Evolutionary conservation across 2,329 filamentous ascomycete species (phyloP).

Genomic region (Grosmannia huntii): DNA sequence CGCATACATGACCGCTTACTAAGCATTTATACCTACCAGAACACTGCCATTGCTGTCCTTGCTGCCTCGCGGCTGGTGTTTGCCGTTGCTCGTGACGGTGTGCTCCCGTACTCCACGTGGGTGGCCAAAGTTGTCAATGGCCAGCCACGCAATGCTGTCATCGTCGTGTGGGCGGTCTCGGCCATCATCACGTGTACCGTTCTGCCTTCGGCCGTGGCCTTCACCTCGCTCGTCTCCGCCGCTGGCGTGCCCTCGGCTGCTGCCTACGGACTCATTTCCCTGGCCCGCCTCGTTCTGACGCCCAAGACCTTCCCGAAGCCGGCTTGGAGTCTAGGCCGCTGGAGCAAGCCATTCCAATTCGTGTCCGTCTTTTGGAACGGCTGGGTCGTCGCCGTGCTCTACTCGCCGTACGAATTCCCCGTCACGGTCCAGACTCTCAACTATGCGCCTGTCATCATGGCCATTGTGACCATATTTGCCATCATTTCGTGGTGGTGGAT

Average conservation of each 20-base stretch:
- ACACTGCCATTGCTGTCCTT: constrained; percentile 9
- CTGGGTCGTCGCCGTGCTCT: constrained; percentile 7
- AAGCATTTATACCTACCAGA: neutral
- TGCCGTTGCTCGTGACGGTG: constrained; percentile 9
- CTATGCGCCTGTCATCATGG: constrained; percentile 9
- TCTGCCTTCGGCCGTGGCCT: constrained; percentile 9
- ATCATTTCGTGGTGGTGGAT: constrained; percentile 6
- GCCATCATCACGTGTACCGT: constrained; percentile 8
- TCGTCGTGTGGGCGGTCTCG: constrained; percentile 9
- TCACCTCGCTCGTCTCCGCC: constrained; percentile 8
- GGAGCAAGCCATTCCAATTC: constrained; percentile 8
- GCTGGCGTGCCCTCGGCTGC: constrained; percentile 7
- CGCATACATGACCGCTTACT: no score
- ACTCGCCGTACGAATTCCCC: constrained; percentile 7
- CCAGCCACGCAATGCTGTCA: constrained; percentile 9
- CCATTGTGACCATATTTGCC: constrained; percentile 7
- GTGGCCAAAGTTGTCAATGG: constrained; percentile 4
- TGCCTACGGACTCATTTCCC: constrained; percentile 6
- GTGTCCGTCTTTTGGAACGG: constrained; percentile 5
- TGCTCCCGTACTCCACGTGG: constrained; percentile 7
- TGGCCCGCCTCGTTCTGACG: constrained; percentile 2
- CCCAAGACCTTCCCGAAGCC: constrained; percentile 6
- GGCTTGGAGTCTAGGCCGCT: constrained; percentile 7
- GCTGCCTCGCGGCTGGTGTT: constrained; percentile 9
- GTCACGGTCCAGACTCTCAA: constrained; percentile 6